Conservation (phyloP, 2,329 filamentous ascomycete species). For the Calonectria hongkongensis region DNA sequence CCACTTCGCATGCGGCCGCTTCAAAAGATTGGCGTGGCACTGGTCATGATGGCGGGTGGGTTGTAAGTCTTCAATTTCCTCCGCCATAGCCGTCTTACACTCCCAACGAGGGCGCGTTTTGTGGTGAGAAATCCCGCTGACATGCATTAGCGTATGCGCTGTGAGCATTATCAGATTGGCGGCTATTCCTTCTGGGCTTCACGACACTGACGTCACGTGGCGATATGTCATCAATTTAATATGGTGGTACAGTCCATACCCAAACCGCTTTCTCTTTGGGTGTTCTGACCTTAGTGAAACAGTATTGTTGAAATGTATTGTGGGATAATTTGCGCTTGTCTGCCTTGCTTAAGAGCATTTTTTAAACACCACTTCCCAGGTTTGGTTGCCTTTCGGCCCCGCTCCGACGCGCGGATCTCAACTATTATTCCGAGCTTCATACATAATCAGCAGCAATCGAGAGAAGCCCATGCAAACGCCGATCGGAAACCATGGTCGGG, state of each 20-base stretch:
- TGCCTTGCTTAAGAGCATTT: constrained; percentile 26
- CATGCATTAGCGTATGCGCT: constrained; percentile 3
- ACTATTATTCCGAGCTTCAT: constrained; percentile 27
- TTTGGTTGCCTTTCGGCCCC: neutral
- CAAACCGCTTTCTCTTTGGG: neutral
- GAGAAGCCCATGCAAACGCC: neutral
- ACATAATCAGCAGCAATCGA: neutral
- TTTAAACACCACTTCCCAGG: constrained; percentile 25
- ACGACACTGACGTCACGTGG: constrained; percentile 23
- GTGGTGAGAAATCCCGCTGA: neutral
- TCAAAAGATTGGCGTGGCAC: constrained; percentile 26
- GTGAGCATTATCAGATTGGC: constrained; percentile 26
- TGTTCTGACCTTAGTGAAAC: neutral
- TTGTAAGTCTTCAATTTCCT: constrained; percentile 17
- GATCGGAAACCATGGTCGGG: constrained; percentile 7
- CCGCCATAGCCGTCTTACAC: neutral
- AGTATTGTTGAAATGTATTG: constrained; percentile 24
- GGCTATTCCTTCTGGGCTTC: constrained; percentile 23
- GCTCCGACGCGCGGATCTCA: neutral
- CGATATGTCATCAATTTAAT: constrained; percentile 25
- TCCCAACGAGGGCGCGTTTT: neutral
- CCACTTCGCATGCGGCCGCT: constrained; percentile 22
- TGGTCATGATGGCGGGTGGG: constrained; percentile 11
- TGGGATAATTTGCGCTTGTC: constrained; percentile 24
- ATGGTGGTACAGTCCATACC: constrained; percentile 20